Conservation (phyloP, 2,329 filamentous ascomycete genomes). For the Fusarium liriodendri region DNA sequence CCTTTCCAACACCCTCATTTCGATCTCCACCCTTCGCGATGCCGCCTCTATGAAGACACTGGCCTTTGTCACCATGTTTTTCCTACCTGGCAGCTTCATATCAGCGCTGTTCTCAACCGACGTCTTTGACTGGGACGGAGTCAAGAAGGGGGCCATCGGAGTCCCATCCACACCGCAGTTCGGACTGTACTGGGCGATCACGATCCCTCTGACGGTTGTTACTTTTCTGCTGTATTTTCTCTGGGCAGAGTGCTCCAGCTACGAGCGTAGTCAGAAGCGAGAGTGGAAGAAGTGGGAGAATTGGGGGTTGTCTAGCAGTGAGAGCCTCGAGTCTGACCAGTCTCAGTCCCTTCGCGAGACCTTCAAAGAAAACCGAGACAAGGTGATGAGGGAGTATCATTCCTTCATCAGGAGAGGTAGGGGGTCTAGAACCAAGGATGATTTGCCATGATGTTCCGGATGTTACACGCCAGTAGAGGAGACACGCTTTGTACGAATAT, state of each 20-base stretch:
- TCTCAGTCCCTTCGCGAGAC: constrained; percentile 25
- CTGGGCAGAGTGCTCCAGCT: constrained; percentile 48
- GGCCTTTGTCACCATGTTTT: constrained; percentile 57
- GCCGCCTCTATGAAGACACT: constrained; percentile 58
- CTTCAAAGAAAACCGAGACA: constrained; percentile 23
- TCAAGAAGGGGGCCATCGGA: constrained; percentile 43
- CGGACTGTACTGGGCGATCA: constrained; percentile 54
- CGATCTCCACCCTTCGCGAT: constrained; percentile 52
- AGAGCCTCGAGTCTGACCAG: constrained; percentile 22
- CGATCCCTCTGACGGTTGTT: constrained; percentile 51
- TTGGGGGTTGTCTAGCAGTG: constrained; percentile 28
- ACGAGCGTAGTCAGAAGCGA: constrained; percentile 27
- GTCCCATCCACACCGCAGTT: constrained; percentile 51
- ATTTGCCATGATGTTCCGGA: neutral
- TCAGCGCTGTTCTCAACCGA: constrained; percentile 55
- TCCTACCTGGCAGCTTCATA: constrained; percentile 56
- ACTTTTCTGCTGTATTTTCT: constrained; percentile 51
- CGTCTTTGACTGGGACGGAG: constrained; percentile 49
- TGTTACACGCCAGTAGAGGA: neutral
- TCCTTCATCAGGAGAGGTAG: constrained; percentile 21
- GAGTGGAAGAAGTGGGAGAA: constrained; percentile 29
- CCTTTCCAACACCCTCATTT: constrained; percentile 50
- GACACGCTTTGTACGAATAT: neutral
- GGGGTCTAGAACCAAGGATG: constrained; percentile 19
- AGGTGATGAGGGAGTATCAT: constrained; percentile 16